These are phyloP conservation scores for Neonectria neomacrospora DNA, from an alignment of 2,329 filamentous ascomycete genomes.

Conservation along the genomic window DNA sequence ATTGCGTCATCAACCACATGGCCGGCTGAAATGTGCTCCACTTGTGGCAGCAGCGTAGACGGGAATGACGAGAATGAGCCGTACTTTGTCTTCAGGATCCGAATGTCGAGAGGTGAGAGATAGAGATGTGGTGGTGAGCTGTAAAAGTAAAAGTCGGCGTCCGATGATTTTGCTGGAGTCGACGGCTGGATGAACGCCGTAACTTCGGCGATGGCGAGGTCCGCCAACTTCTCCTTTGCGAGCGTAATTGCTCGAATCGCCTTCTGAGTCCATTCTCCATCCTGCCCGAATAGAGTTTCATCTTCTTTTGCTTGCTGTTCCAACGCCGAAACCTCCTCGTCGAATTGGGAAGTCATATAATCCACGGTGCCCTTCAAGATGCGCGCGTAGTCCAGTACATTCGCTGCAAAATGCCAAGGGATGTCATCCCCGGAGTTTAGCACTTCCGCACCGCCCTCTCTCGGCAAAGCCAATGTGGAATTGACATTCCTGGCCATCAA, in stretches of 20 bases:
- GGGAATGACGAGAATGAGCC: conserved; percentile 85
- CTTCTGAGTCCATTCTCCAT: conserved; percentile 90
- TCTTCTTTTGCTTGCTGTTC: conserved; percentile 85
- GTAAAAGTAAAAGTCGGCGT: conserved; percentile 83
- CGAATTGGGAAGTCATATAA: conserved; percentile 86
- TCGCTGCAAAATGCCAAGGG: conserved; percentile 94
- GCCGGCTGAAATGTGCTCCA: conserved; percentile 89
- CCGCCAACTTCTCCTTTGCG: conserved; percentile 77
- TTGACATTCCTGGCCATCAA: conserved; percentile 83
- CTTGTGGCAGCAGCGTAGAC: conserved; percentile 83
- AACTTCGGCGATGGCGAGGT: conserved; percentile 49
- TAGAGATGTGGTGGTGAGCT: conserved; percentile 89
- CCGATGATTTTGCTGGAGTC: conserved; percentile 42
- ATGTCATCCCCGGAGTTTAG: conserved; percentile 78
- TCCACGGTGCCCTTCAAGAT: conserved; percentile 94
- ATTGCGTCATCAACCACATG: conserved; percentile 88
- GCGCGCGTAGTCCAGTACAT: conserved; percentile 92
- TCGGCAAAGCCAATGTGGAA: conserved; percentile 87
- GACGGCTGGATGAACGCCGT: conserved; percentile 30
- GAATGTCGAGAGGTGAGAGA: conserved; percentile 88
- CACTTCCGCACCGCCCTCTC: conserved; percentile 78
- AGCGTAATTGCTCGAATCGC: conserved; percentile 80
- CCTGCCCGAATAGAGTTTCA: conserved; percentile 89
- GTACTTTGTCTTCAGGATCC: conserved; percentile 90
- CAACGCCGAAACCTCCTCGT: conserved; percentile 81